A percentile compares a stretch with the other conserved stretches of the same genome.
These are phyloP conservation scores for Penicillium occitanis DNA, from an alignment of 2,329 filamentous ascomycete species.

Conservation along the genomic window DNA sequence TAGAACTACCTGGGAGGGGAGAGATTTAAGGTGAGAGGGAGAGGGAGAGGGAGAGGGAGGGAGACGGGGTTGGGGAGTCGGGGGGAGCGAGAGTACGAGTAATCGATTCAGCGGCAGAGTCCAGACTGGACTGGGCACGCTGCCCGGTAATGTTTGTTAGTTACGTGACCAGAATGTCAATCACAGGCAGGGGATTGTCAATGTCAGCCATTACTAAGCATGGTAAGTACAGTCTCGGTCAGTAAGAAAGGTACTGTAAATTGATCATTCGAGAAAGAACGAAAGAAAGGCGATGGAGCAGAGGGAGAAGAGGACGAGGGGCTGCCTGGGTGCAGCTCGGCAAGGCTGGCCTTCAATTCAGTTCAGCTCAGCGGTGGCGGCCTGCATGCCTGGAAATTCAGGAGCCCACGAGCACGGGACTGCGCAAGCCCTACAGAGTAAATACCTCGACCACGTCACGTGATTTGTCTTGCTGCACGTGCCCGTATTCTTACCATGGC, in stretches of 20 bases:
- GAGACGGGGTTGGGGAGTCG: constrained; percentile 18
- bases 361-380: background rate
- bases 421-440: background rate
- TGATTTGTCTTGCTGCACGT: background rate
- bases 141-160: background rate
- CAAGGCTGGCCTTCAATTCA: background rate
- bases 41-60: background rate
- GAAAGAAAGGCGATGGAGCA: background rate
- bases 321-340: background rate
- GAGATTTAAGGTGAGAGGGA: background rate
- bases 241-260: background rate
- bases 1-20: background rate
- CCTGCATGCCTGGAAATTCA: background rate
- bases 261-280: too few relatives aligned
- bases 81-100: constrained; percentile 4
- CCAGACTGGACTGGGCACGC: background rate
- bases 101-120: background rate
- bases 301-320: background rate
- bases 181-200: constrained; percentile 1
- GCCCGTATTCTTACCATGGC: background rate
- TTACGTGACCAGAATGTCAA: constrained; percentile 12
- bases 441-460: background rate
- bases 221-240: background rate
- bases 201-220: constrained; percentile 6
- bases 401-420: background rate